Evolutionary conservation across 768 basidiomycete species (phyloP).

Genomic region (Lentinula raphanica): DNA sequence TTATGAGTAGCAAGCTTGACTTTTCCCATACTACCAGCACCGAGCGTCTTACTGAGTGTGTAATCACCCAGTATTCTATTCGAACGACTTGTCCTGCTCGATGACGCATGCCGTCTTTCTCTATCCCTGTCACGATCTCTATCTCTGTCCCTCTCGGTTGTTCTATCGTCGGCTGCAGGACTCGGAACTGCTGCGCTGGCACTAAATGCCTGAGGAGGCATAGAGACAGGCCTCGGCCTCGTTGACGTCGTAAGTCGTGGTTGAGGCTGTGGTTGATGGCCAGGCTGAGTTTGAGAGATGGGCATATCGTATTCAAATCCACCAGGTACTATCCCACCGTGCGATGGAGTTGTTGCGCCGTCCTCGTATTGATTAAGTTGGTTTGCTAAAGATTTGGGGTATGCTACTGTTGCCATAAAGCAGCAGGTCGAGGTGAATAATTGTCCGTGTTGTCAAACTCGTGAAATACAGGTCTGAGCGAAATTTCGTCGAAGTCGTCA

Average conservation of each 20-base stretch:
- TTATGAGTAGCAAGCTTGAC: slow-evolving; percentile 94
- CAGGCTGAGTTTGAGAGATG: slow-evolving; percentile 35
- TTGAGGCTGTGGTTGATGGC: slow-evolving; percentile 14
- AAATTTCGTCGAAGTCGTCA: not conserved
- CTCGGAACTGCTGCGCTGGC: slow-evolving; percentile 11
- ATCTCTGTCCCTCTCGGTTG: slow-evolving; percentile 17
- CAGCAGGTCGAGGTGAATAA: not conserved
- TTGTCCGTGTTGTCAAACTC: not conserved
- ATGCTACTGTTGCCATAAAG: slow-evolving; percentile 32
- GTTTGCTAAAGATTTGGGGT: slow-evolving; percentile 44
- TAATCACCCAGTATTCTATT: slow-evolving; percentile 86
- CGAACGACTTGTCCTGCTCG: slow-evolving; percentile 30
- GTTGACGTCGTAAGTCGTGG: slow-evolving; percentile 27
- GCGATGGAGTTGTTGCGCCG: slow-evolving; percentile 40
- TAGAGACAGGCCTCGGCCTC: slow-evolving; percentile 63
- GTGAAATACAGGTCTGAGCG: not conserved
- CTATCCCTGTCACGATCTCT: slow-evolving; percentile 23
- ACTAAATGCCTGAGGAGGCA: slow-evolving; percentile 60
- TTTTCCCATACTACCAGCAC: slow-evolving; percentile 98
- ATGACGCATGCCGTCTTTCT: slow-evolving; percentile 10
- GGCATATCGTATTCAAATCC: slow-evolving; percentile 67
- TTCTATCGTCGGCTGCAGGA: slow-evolving; percentile 24
- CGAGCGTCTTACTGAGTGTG: slow-evolving; percentile 92
- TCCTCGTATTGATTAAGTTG: slow-evolving; percentile 49
- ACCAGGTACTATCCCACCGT: slow-evolving; percentile 46